Evolutionary conservation across 371 early-diverging fungal genomes (phyloP).

Genomic region (Mucor indicus): DNA sequence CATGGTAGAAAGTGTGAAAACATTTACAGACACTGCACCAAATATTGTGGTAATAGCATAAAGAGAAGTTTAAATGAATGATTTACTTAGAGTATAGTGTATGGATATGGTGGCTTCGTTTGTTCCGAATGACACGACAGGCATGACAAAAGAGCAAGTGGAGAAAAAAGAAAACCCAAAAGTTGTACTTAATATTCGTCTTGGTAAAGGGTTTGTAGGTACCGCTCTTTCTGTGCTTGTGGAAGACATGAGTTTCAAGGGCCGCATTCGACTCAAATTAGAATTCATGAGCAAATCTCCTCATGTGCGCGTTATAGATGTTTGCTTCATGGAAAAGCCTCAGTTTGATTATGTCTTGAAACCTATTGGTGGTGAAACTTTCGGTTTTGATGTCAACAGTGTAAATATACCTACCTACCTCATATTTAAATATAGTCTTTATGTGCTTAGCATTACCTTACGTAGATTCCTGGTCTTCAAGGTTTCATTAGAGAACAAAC

Average conservation of each 20-base stretch:
- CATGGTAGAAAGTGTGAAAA: slow-evolving; percentile 81
- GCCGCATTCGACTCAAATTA: slow-evolving; percentile 76
- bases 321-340: slow-evolving; percentile 88
- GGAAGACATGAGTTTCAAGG: slow-evolving; percentile 88
- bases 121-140: slow-evolving; percentile 72
- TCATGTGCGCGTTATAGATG: slow-evolving; percentile 81
- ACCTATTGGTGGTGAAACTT: slow-evolving; percentile 87
- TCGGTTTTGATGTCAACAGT: slow-evolving; percentile 79
- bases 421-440: neutral
- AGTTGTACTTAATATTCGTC: slow-evolving; percentile 84
- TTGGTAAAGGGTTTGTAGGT: slow-evolving; percentile 86
- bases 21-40: slow-evolving; percentile 70
- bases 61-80: too few relatives aligned
- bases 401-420: slow-evolving; percentile 38
- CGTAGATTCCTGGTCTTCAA: slow-evolving; percentile 76
- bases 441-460: neutral
- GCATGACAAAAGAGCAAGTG: slow-evolving; percentile 60
- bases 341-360: slow-evolving; percentile 89
- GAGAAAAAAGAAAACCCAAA: slow-evolving; percentile 78
- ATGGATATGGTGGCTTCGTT: slow-evolving; percentile 93
- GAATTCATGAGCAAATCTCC: slow-evolving; percentile 85
- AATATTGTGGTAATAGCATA: slow-evolving; percentile 84
- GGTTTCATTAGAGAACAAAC: slow-evolving; percentile 79
- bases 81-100: slow-evolving; percentile 38
- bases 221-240: slow-evolving; percentile 91